Base-by-base conservation (phyloP, 164 flowering plant species). In the Vitis rupestris region DNA sequence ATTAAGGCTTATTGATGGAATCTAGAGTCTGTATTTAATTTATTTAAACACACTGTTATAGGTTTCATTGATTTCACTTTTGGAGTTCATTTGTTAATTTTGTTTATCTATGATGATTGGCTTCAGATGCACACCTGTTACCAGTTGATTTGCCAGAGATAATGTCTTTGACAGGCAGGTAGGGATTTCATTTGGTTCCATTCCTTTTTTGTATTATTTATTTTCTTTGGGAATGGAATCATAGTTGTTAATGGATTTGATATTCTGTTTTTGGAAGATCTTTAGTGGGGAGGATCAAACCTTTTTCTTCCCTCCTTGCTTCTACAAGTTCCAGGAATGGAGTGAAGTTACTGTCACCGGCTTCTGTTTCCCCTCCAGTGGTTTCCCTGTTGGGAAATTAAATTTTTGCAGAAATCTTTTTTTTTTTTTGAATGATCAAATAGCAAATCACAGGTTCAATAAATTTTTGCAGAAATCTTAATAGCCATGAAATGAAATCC, bases 81-180 rank as follows among this genome's bases (percentile, higher is more conserved):
- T 37, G 7, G 44, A 37, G 44, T 37, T 37, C 44, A 37, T 37
- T 37, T 7, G 50, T 63, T 63, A 48, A 55, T 54, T 57, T 12
- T 59, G 30, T 59, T 70, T 73, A 1, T 44, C 19, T 55, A 56
- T 63, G 12, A 56, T 70, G 64, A 61, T 79, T 67, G 50, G 71
- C 19, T n/a, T 71, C 97, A 95, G 99, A 90, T 86, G 97, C 99
- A 75, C 99, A 93, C 68, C 82, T 93, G 44, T 72, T 95, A 60
- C 94, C 94, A 9, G 88, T 95, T 61, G 96, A 91, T 55, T 80
- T 93, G 75, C 92, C 94, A 63, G 99, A 91, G 82, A 75, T 95
- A 68, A 64, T 61, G 30, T 78, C 89, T 37, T 76, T 91, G 76
- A 82, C 94, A 7, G 83, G 83, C 80, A 85, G 98, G 97, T 92